A percentile compares a stretch with the other conserved stretches of the same genome.
These are phyloP conservation scores for Penicillium palitans DNA, from an alignment of 2,329 filamentous ascomycete genomes.

Conservation along the genomic window DNA sequence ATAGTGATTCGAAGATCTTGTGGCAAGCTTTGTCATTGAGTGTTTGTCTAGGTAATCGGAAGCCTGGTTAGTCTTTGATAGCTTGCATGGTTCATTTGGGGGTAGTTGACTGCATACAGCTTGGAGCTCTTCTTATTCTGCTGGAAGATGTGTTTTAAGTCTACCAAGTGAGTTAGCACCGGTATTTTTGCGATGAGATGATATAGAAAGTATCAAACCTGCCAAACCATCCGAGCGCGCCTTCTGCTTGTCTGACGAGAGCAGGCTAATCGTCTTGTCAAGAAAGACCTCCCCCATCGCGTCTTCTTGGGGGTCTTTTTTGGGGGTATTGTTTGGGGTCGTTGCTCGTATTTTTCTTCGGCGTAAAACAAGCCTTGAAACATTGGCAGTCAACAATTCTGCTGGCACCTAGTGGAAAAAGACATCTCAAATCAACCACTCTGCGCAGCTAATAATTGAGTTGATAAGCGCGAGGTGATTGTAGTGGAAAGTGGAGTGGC, in stretches of 20 bases:
- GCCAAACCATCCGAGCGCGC: slow-evolving; percentile 54
- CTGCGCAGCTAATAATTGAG: neutral
- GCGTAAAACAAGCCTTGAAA: neutral
- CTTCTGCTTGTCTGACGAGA: slow-evolving; percentile 46
- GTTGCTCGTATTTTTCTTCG: neutral
- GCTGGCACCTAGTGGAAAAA: neutral
- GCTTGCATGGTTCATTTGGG: neutral
- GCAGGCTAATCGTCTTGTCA: slow-evolving; percentile 42
- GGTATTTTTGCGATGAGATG: neutral
- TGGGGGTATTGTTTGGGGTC: neutral
- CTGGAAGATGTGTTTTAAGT: slow-evolving; percentile 58
- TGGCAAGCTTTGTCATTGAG: slow-evolving; percentile 79
- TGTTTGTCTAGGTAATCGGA: slow-evolving; percentile 33
- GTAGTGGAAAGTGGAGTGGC: slow-evolving; percentile 12
- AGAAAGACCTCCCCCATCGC: slow-evolving; percentile 47
- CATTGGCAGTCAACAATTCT: neutral
- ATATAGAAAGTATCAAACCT: slow-evolving; percentile 32
- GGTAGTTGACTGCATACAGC: slow-evolving; percentile 31
- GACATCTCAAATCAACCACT: slow-evolving; percentile 5
- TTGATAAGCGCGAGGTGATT: slow-evolving; percentile 11
- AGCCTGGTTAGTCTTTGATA: slow-evolving; percentile 16
- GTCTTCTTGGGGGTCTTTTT: neutral
- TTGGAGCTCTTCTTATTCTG: slow-evolving; percentile 50
- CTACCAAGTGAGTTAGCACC: slow-evolving; percentile 28
- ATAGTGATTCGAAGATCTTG: slow-evolving; percentile 76